Evolutionary conservation across 208 protist genomes (phyloP).

Genomic region (Acanthamoeba castellanii): DNA sequence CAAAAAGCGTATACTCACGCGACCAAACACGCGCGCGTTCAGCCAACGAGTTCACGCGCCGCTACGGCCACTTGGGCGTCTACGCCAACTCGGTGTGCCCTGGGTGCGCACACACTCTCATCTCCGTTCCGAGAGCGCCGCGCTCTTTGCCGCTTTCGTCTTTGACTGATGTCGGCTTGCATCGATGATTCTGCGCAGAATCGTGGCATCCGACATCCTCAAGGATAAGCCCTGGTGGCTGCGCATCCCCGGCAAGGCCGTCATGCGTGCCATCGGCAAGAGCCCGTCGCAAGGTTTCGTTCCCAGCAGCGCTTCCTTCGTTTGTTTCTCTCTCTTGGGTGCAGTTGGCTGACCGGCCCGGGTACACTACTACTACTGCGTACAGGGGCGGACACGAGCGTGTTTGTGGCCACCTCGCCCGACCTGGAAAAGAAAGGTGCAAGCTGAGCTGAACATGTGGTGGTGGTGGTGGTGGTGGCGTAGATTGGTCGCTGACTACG

Average conservation of each 20-base stretch:
- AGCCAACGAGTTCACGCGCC: conserved; percentile 55
- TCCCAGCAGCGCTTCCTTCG: too few species aligned
- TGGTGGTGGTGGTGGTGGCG: too few species aligned
- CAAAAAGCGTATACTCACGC: background rate
- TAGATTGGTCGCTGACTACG: too few species aligned
- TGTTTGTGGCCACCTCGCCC: background rate
- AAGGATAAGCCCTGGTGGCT: conserved; percentile 41
- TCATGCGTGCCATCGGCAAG: conserved; percentile 28
- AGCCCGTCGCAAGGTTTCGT: conserved; percentile 13
- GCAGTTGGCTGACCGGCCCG: too few species aligned
- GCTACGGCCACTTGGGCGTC: conserved; percentile 16
- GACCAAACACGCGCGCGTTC: background rate
- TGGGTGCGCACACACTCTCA: background rate
- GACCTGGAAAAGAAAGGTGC: background rate
- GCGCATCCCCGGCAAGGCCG: background rate
- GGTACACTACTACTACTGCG: background rate
- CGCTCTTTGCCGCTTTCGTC: too few species aligned
- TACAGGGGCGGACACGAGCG: conserved; percentile 17
- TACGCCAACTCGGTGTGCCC: conserved; percentile 32
- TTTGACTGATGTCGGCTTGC: too few species aligned
- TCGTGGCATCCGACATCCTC: conserved; percentile 21
- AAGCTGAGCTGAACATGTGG: background rate
- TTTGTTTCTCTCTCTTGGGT: background rate
- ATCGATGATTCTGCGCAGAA: background rate
- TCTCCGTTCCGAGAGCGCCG: background rate